Evolutionary conservation across 495 filamentous ascomycete genomes (phyloP), one percentile per base, ranked within the genome.

Genomic region (Lasiosphaeriaceae sp.): DNA sequence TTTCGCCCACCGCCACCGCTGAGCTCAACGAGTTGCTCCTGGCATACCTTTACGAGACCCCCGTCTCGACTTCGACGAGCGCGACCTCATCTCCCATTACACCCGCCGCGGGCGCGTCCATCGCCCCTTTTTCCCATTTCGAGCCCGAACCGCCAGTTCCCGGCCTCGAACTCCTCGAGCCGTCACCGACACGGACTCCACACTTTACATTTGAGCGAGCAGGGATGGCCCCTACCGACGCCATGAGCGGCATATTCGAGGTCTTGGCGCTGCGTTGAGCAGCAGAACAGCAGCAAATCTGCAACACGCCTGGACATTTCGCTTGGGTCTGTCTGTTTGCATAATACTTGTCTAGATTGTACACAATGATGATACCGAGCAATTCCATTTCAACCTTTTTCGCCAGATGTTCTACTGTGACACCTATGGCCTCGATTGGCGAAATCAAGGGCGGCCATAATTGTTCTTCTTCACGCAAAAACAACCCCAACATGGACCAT

Each of bases 231-330:
- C 59, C 64, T 5, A 56, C 61, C 47, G 55, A 56, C 29, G 68
- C 65, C 54, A 72, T 74, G 52, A 61, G 68, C 37, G 66, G 71
- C 49, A 72, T 74, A 37, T 74, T 74, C 56, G 71, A 74, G 55
- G 62, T 66, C 55, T 52, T 68, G 55, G 34, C 60, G 17, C 66
- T 58, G 6, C 62, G 62, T 50, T 69, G 56, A 60, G 41, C 39
- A 50, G 12, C 21, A 35, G 51, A 50, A 53, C 51, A 53, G 56
- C 53, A 58, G 19, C 43, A 44, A 59, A 21, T 7, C 45, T 19
- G 17, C 22, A 19, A 8, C 16, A 5, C 16, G 14, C 14, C 8
- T 14, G 39, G 14, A 1, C 39, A 4, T n/a, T 43, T 43, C 5
- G 8, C 9, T 43, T 43, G 39, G 39, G 12, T 43, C n/a, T 17